phyloP scores from a whole-genome alignment of 495 filamentous ascomycete species.

The Xylaria grammica region DNA sequence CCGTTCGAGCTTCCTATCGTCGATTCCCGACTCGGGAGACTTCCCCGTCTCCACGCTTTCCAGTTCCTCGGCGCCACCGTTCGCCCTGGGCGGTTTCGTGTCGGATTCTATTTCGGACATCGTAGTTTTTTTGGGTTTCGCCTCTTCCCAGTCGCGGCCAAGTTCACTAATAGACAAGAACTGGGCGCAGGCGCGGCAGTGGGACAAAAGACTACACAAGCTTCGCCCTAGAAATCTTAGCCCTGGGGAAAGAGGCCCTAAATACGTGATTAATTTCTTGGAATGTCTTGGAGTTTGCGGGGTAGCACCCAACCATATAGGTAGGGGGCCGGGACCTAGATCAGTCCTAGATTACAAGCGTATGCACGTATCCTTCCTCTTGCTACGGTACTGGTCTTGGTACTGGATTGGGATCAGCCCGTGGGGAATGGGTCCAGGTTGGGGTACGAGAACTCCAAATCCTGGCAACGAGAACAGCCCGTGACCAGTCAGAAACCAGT shows the following conservation, averaged over 20 bases:
- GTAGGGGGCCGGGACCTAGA: too few relatives aligned
- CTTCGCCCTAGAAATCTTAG: neutral
- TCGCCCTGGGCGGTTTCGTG: neutral
- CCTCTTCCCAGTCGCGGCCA: neutral
- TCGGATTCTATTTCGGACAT: conserved; percentile 9
- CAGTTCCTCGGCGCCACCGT: conserved; percentile 14
- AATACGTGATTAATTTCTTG: conserved; percentile 19
- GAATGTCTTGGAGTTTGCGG: conserved; percentile 15
- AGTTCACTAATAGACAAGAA: too few relatives aligned
- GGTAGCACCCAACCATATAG: neutral
- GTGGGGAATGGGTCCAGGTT: too few relatives aligned
- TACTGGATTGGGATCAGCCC: too few relatives aligned
- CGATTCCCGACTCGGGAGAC: conserved; percentile 24
- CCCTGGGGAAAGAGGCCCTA: neutral
- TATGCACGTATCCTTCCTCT: too few relatives aligned
- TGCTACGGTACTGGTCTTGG: too few relatives aligned
- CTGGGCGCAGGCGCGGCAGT: neutral
- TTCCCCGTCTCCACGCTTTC: conserved; percentile 29
- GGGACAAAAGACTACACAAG: neutral
- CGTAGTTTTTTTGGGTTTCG: neutral
- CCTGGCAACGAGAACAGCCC: too few relatives aligned
- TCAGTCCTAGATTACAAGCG: too few relatives aligned
- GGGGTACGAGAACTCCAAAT: too few relatives aligned
- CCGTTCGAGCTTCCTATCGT: conserved; percentile 38
- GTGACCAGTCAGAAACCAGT: too few relatives aligned